phyloP scores from a whole-genome alignment of 345 rosid genomes.

The Mangifera indica region DNA sequence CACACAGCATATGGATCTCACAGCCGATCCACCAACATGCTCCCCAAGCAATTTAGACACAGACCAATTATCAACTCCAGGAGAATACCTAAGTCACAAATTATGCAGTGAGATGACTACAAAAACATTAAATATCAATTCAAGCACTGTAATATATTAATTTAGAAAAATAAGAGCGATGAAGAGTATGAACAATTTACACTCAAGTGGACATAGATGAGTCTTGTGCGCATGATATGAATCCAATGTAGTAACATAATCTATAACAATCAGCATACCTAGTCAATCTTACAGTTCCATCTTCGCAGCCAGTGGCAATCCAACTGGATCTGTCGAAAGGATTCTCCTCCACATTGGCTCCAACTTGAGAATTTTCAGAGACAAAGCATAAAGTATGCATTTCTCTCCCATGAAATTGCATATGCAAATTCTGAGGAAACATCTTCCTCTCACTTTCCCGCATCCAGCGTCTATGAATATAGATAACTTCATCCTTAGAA shows the following conservation, averaged over 20 bases:
- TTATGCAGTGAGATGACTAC: conserved; percentile 13
- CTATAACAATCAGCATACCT: conserved; percentile 41
- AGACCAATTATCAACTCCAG: conserved; percentile 60
- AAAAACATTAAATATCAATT: conserved; percentile 5
- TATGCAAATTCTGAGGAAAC: conserved; percentile 67
- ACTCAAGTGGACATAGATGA: background rate
- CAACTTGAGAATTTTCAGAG: conserved; percentile 35
- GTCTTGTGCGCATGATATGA: no score
- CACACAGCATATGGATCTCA: conserved; percentile 80
- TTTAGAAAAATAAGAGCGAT: background rate
- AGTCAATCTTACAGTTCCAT: conserved; percentile 95
- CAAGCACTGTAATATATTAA: background rate
- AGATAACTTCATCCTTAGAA: conserved; percentile 78
- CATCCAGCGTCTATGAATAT: conserved; percentile 65
- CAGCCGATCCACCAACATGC: conserved; percentile 98
- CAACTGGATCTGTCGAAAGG: conserved; percentile 52
- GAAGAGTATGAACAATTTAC: background rate
- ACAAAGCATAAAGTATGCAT: conserved; percentile 85
- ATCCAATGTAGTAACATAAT: background rate
- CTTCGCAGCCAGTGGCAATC: conserved; percentile 97
- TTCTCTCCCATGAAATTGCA: conserved; percentile 96
- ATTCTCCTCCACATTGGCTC: conserved; percentile 31
- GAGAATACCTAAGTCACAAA: conserved; percentile 50
- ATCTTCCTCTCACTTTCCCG: conserved; percentile 44
- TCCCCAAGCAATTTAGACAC: conserved; percentile 85